A percentile compares a stretch with the other conserved stretches of the same genome.
Evolutionary conservation across 2,329 filamentous ascomycete genomes (phyloP).

Genomic region (Biscogniauxia marginata): DNA sequence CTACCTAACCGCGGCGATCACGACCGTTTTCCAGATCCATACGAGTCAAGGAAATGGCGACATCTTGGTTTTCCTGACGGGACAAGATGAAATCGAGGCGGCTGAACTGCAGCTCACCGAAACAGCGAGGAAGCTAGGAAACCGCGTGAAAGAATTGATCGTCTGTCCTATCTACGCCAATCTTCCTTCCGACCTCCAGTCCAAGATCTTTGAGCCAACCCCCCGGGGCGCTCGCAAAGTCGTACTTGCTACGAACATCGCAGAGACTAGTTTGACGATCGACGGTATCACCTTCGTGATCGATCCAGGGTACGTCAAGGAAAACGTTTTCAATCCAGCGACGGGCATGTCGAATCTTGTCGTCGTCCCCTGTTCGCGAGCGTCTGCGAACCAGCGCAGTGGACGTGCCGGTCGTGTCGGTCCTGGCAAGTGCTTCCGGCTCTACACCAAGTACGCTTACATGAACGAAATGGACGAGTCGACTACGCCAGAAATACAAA

Average conservation of each 20-base stretch:
- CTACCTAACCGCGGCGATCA: constrained; percentile 86
- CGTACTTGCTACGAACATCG: constrained; percentile 93
- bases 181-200: constrained; percentile 83
- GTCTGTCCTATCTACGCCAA: constrained; percentile 95
- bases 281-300: constrained; percentile 96
- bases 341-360: constrained; percentile 92
- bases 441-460: constrained; percentile 92
- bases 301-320: constrained; percentile 92
- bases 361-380: constrained; percentile 86
- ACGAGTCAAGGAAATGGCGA: constrained; percentile 81
- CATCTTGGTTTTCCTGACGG: constrained; percentile 91
- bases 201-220: constrained; percentile 92
- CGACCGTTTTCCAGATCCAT: constrained; percentile 93
- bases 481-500: constrained; percentile 89
- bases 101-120: constrained; percentile 82
- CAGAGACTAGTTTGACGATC: constrained; percentile 92
- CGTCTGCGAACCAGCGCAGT: constrained; percentile 88
- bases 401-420: constrained; percentile 91
- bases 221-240: constrained; percentile 84
- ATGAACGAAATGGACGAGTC: constrained; percentile 94
- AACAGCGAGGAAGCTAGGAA: constrained; percentile 82
- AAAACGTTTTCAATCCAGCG: constrained; percentile 87
- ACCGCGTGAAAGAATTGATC: constrained; percentile 79
- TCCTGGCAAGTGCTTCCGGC: constrained; percentile 86
- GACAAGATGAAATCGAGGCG: constrained; percentile 93